Evolutionary conservation across 176 grass and related monocot species (phyloP).

Genomic region (Phoenix dactylifera): DNA sequence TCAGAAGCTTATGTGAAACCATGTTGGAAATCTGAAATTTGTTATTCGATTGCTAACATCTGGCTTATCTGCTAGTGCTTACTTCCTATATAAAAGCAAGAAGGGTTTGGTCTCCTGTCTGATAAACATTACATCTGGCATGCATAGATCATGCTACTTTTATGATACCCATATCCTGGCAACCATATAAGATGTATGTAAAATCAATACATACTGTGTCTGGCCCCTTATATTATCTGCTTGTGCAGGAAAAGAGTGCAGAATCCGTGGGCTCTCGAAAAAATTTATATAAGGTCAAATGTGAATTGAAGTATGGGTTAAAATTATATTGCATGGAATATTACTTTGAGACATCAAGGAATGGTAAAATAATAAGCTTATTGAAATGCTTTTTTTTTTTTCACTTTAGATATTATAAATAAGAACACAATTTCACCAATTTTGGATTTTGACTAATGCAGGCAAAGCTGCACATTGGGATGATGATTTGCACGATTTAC

Average conservation of each 20-base stretch:
- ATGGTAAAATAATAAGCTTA: conserved; percentile 35
- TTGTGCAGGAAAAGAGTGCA: conserved; percentile 82
- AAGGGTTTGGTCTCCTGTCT: no score
- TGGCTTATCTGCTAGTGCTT: no score
- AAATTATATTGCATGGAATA: conserved; percentile 84
- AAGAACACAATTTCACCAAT: not conserved
- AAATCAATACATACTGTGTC: not conserved
- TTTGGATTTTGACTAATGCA: conserved; percentile 22
- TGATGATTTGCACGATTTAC: conserved; percentile 75
- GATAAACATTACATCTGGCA: no score
- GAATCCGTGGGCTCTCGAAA: conserved; percentile 41
- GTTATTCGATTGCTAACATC: no score
- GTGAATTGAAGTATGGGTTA: conserved; percentile 76
- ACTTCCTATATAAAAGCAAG: no score
- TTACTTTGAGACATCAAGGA: conserved; percentile 63
- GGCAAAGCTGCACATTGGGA: conserved; percentile 67
- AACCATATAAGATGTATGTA: no score
- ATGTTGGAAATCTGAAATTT: no score
- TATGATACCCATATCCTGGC: no score
- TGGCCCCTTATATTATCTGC: no score
- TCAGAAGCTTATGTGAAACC: no score
- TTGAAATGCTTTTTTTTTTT: not conserved
- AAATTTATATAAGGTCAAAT: conserved; percentile 67
- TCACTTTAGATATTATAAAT: conserved; percentile 13
- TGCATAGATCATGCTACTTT: no score